phyloP scores from a whole-genome alignment of 768 basidiomycete genomes.

The Phylloporus rhodoxanthus region DNA sequence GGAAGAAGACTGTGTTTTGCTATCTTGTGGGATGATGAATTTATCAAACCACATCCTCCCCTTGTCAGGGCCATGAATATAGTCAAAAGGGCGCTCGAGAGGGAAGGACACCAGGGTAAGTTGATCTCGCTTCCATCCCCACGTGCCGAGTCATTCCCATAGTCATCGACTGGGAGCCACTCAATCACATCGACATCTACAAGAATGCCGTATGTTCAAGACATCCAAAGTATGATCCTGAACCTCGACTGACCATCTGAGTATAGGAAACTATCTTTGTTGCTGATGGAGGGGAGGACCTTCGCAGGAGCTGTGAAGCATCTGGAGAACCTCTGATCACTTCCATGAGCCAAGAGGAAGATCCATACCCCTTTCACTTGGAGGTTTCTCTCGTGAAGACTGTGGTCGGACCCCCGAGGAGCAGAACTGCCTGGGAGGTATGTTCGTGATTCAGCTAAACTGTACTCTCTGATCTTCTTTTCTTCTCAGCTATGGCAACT shows the following conservation, averaged over 20 bases:
- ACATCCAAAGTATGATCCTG: not conserved
- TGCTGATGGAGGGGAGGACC: constrained; percentile 40
- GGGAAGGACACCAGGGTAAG: constrained; percentile 63
- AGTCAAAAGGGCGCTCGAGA: constrained; percentile 51
- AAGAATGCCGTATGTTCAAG: constrained; percentile 17
- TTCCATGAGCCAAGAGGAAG: constrained; percentile 32
- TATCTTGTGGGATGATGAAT: constrained; percentile 63
- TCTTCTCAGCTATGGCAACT: constrained; percentile 40
- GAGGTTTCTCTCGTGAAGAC: constrained; percentile 40
- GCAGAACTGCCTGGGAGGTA: constrained; percentile 41
- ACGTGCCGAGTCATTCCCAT: constrained; percentile 3
- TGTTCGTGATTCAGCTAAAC: not conserved
- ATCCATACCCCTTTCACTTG: constrained; percentile 35
- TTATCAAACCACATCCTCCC: constrained; percentile 59
- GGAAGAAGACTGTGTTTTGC: constrained; percentile 50
- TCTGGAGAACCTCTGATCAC: constrained; percentile 41
- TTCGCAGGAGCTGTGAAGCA: constrained; percentile 28
- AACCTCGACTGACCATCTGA: not conserved
- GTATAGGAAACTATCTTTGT: constrained; percentile 34
- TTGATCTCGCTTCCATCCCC: not conserved
- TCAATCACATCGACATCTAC: constrained; percentile 40
- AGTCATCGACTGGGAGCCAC: constrained; percentile 64
- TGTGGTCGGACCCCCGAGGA: constrained; percentile 40
- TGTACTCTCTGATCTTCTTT: not conserved
- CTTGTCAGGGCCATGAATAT: constrained; percentile 54